Evolutionary conservation across 202 grass and related monocot species (phyloP).

Genomic region (Carex arenaria): DNA sequence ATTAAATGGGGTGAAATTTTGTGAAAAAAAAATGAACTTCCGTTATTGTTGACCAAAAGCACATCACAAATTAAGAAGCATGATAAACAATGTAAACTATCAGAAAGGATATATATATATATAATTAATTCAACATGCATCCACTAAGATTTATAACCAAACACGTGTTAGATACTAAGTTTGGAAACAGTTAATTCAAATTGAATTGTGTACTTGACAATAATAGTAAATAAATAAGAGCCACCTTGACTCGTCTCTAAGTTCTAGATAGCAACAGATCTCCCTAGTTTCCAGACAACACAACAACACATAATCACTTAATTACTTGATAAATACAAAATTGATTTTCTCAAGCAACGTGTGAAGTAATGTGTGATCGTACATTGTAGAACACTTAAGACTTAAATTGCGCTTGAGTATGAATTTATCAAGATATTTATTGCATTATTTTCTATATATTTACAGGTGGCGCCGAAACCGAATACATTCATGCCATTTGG

Average conservation of each 20-base stretch:
- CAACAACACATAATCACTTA: background rate
- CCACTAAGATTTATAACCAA: background rate
- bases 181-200: background rate
- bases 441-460: background rate
- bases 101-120: background rate
- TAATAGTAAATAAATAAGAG: background rate
- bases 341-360: background rate
- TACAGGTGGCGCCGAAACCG: slow-evolving; percentile 61
- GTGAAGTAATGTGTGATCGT: background rate
- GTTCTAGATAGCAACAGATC: background rate
- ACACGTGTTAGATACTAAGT: background rate
- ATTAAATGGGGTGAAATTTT: background rate
- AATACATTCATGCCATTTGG: slow-evolving; percentile 92
- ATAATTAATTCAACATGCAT: background rate
- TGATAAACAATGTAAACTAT: background rate
- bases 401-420: too few relatives aligned
- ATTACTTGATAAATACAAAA: background rate
- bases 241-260: background rate
- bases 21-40: background rate
- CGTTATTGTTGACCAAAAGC: background rate
- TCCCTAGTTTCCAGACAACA: background rate
- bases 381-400: background rate
- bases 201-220: slow-evolving; percentile 3
- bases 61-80: background rate
- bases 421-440: too few relatives aligned